These are phyloP conservation scores for Teratosphaeria pseudoeucalypti DNA, from an alignment of 2,329 filamentous ascomycete species.

Conservation along the genomic window DNA sequence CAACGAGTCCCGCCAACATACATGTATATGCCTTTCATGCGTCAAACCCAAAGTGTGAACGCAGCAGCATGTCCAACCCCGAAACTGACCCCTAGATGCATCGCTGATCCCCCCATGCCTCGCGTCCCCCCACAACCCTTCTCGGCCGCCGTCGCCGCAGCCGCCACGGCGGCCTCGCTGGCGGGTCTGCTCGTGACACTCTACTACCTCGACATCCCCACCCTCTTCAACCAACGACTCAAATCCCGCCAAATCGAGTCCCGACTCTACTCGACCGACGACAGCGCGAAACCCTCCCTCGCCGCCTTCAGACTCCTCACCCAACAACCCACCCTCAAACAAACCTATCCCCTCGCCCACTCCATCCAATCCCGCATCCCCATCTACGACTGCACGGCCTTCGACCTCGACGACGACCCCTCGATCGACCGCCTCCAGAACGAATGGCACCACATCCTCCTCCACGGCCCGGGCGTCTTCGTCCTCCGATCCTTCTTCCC, in stretches of 20 bases:
- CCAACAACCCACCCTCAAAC: constrained; percentile 9
- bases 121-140: background rate
- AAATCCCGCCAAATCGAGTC: constrained; percentile 10
- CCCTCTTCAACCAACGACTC: constrained; percentile 10
- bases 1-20: no score
- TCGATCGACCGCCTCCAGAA: constrained; percentile 41
- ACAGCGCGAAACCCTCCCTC: constrained; percentile 10
- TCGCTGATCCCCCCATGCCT: background rate
- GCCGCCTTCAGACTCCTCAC: constrained; percentile 15
- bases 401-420: constrained; percentile 24
- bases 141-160: background rate
- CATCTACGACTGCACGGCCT: constrained; percentile 41
- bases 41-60: no score
- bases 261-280: constrained; percentile 11
- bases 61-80: no score
- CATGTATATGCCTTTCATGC: no score
- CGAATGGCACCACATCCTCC: constrained; percentile 50
- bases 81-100: no score
- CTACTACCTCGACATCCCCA: constrained; percentile 15
- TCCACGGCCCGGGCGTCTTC: constrained; percentile 49
- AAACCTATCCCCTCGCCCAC: constrained; percentile 40
- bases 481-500: constrained; percentile 46
- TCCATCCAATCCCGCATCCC: constrained; percentile 43
- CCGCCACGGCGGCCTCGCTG: background rate
- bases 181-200: background rate